Base-by-base conservation (phyloP, 768 basidiomycete species). In the Mycena epipterygia region DNA sequence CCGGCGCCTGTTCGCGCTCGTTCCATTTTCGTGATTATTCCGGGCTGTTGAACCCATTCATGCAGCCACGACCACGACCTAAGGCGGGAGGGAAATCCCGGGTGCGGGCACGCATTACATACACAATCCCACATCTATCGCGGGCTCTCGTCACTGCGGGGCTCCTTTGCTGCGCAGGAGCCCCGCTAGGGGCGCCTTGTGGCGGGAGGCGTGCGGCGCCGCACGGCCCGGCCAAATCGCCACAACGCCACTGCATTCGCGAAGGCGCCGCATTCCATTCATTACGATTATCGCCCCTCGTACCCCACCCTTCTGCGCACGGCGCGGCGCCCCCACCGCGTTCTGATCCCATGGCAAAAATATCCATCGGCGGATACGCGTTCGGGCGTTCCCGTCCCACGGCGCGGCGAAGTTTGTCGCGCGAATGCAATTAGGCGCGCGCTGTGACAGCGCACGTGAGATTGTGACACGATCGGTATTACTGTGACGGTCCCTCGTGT, bases 161-260 rank as follows among this genome's bases (percentile, higher is more conserved):
- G 9, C 35, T 62, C 60, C 60, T 46, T 46, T 58, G 56, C 30
- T 21, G 39, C 56, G 56, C 55, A 25, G 37, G 46, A 35, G 46
- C 46, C 32, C 44, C 44, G 16, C 32, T 23, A 19, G 1, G 9
- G 9, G 13, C 49, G 12, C 12, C 13, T 42, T 11, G 14, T 17
- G 21, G 14, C 14, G 41, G 9, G 5, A 12, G 41, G 8, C 29
- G 13, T 19, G 27, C 4, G 29, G 5, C 56, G 35, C 17, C 25
- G 21, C 35, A 39, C 13, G 30, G 0, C 32, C 55, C 30, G 30
- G 51, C 3, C 30, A 12, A 30, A 3, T 25, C 32, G n/a, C n/a
- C n/a, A n/a, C 46, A 49, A 25, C 59, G 59, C 46, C 46, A 49
- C 35, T 27, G 7, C 35, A 46, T 51, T 62, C 60, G 33, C 60